phyloP scores from a whole-genome alignment of 2,329 filamentous ascomycete genomes.

The Penicillium sp. region DNA sequence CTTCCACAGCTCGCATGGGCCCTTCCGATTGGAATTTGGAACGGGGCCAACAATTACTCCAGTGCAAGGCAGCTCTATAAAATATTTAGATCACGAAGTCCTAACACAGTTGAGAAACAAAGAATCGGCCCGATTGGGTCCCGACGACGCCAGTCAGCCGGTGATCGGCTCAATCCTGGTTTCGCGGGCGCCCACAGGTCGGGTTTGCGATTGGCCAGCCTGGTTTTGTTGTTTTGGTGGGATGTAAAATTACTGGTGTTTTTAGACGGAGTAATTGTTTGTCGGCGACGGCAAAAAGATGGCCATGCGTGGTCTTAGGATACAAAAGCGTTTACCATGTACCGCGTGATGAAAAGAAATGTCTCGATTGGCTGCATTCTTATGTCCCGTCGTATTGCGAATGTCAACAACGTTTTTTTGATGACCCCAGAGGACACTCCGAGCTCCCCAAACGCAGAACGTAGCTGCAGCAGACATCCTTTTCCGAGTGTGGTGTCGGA shows the following conservation, averaged over 20 bases:
- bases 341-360: background rate
- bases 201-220: conserved; percentile 2
- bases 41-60: conserved; percentile 6
- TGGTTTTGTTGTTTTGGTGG: background rate
- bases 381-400: background rate
- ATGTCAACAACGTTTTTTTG: no score
- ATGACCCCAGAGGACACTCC: no score
- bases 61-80: background rate
- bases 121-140: conserved; percentile 17
- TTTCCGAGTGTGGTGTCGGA: no score
- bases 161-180: conserved; percentile 6
- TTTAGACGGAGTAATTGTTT: no score
- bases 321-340: no score
- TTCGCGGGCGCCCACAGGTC: background rate
- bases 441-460: no score
- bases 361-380: background rate
- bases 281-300: no score
- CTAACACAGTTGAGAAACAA: background rate
- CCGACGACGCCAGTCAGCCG: conserved; percentile 10
- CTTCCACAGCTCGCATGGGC: background rate
- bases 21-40: conserved; percentile 1
- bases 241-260: background rate
- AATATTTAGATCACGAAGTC: background rate
- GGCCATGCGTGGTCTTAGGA: no score
- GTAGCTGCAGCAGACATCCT: no score